Conservation (phyloP, 2,329 filamentous ascomycete species). For the Trichophyton benhamiae region DNA sequence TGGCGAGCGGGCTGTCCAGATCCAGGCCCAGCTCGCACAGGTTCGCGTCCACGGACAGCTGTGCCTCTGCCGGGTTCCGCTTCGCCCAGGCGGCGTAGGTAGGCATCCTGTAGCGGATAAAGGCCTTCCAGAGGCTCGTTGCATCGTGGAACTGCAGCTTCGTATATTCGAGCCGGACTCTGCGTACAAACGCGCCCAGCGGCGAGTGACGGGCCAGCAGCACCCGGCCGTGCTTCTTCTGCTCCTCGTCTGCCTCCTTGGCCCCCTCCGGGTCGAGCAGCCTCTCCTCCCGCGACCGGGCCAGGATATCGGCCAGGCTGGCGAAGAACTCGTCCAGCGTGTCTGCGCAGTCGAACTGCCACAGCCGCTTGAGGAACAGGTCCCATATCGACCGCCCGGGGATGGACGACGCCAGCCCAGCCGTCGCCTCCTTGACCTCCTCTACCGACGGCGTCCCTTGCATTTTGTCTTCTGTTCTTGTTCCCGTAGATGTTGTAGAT, state of each 20-base stretch:
- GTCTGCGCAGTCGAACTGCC: slow-evolving; percentile 73
- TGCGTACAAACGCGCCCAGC: slow-evolving; percentile 66
- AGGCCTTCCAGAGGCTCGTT: slow-evolving; percentile 66
- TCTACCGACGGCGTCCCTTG: slow-evolving; percentile 23
- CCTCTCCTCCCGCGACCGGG: slow-evolving; percentile 50
- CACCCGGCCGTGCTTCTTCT: slow-evolving; percentile 38
- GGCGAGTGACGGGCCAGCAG: slow-evolving; percentile 62
- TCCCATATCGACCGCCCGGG: slow-evolving; percentile 82
- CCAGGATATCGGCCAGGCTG: slow-evolving; percentile 45
- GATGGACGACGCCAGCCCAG: slow-evolving; percentile 39
- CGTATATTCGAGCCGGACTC: slow-evolving; percentile 66
- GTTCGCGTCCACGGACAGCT: slow-evolving; percentile 49
- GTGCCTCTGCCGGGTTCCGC: slow-evolving; percentile 36
- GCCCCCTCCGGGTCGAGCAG: slow-evolving; percentile 43
- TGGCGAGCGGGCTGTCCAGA: slow-evolving; percentile 37
- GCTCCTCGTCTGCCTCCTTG: slow-evolving; percentile 27
- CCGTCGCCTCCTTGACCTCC: slow-evolving; percentile 38
- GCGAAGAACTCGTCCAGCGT: slow-evolving; percentile 66
- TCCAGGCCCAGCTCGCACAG: slow-evolving; percentile 47
- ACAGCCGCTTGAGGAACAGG: slow-evolving; percentile 65
- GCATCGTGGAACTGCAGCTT: slow-evolving; percentile 69
- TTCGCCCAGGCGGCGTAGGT: slow-evolving; percentile 52
- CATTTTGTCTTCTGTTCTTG: no score
- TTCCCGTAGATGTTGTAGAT: no score
- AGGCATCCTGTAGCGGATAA: slow-evolving; percentile 67